phyloP scores from a whole-genome alignment of 768 basidiomycete genomes.

The Lepiota venenata region DNA sequence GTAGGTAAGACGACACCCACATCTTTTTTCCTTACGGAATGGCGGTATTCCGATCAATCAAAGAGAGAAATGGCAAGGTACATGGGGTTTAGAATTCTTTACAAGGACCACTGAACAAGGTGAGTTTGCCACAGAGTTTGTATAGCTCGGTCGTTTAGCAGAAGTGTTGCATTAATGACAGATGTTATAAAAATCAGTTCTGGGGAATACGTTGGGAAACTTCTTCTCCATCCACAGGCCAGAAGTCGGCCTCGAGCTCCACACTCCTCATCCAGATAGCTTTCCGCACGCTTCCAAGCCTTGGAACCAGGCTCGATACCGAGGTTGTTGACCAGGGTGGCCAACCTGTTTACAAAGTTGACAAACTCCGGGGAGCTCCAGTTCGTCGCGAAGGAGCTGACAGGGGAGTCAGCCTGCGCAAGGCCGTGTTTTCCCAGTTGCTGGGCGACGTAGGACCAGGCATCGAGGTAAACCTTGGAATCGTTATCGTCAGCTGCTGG shows the following conservation, averaged over 20 bases:
- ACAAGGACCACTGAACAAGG: background rate
- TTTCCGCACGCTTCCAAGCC: conserved; percentile 38
- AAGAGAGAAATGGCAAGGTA: background rate
- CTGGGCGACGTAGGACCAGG: conserved; percentile 55
- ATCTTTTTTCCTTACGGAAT: conserved; percentile 6
- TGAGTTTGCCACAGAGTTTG: background rate
- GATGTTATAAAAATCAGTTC: background rate
- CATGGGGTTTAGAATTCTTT: background rate
- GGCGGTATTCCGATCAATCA: background rate
- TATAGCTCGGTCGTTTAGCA: background rate
- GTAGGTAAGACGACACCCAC: background rate
- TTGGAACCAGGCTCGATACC: conserved; percentile 32
- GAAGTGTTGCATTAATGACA: background rate
- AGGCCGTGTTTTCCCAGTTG: background rate
- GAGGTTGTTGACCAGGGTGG: conserved; percentile 42
- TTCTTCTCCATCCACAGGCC: conserved; percentile 46
- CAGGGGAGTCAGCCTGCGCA: conserved; percentile 21
- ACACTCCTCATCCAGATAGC: conserved; percentile 54
- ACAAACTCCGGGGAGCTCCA: conserved; percentile 60
- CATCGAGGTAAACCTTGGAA: conserved; percentile 61
- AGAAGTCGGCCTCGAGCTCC: conserved; percentile 59
- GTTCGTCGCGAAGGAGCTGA: conserved; percentile 51
- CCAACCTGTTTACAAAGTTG: conserved; percentile 49
- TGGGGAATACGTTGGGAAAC: background rate
- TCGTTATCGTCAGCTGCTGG: background rate